A percentile compares a stretch with the other conserved stretches of the same genome.
phyloP scores from a whole-genome alignment of 2,329 filamentous ascomycete genomes.

The Aaosphaeria pasadenensis region DNA sequence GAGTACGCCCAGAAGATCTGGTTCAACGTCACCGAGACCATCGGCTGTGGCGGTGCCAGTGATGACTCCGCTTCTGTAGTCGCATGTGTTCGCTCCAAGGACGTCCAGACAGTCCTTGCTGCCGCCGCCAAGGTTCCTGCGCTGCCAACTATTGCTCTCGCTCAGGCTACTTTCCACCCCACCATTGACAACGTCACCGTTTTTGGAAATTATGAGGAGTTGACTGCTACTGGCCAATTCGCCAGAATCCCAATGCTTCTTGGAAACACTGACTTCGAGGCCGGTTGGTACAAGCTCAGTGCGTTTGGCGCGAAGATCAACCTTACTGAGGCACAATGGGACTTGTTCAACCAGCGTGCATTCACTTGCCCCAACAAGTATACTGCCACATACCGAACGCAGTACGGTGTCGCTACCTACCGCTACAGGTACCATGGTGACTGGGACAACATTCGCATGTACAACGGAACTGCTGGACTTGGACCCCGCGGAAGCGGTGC shows the following conservation, averaged over 20 bases:
- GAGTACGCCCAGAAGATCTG: constrained; percentile 22
- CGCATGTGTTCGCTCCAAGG: neutral
- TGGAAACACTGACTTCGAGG: constrained; percentile 22
- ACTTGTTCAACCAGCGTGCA: constrained; percentile 17
- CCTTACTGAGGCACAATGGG: constrained; percentile 18
- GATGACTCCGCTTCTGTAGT: neutral
- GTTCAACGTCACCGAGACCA: constrained; percentile 36
- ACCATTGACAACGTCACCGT: constrained; percentile 28
- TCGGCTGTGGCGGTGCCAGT: constrained; percentile 30
- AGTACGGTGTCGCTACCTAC: constrained; percentile 31
- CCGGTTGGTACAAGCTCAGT: constrained; percentile 26
- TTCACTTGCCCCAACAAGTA: constrained; percentile 22
- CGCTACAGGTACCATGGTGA: constrained; percentile 37
- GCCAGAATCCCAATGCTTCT: constrained; percentile 20
- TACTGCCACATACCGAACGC: constrained; percentile 16
- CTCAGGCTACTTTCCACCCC: constrained; percentile 28
- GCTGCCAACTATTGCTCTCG: constrained; percentile 19
- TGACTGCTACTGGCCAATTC: constrained; percentile 18
- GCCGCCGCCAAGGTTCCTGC: constrained; percentile 23
- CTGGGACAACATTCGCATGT: constrained; percentile 33
- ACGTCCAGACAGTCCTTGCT: constrained; percentile 1
- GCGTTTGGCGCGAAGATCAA: constrained; percentile 16
- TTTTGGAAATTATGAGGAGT: constrained; percentile 24
- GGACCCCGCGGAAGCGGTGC: constrained; percentile 25
- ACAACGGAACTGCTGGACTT: constrained; percentile 1